phyloP scores from a whole-genome alignment of 257 asterid genomes.

The Nicotiana knightiana region DNA sequence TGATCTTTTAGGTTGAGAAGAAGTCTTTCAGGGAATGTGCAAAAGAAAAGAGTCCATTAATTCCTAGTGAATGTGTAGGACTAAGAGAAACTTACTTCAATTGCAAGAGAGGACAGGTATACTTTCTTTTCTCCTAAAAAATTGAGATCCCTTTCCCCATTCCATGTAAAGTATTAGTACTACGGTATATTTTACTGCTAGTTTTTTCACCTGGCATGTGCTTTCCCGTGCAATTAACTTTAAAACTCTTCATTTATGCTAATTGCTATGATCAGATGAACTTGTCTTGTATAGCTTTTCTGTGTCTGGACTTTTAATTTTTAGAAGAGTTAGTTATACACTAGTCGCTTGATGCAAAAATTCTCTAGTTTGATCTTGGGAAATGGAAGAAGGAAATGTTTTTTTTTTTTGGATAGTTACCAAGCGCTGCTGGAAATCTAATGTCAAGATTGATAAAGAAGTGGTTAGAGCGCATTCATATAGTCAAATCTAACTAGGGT shows the following conservation, averaged over 20 bases:
- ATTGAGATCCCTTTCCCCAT: background rate
- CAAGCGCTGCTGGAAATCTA: background rate
- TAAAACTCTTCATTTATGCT: background rate
- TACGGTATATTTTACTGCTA: background rate
- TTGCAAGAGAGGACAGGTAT: conserved; percentile 96
- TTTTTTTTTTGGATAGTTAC: background rate
- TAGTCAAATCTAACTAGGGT: background rate
- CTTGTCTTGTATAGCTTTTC: background rate
- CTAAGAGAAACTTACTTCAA: conserved; percentile 89
- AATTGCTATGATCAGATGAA: background rate
- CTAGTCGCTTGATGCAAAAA: background rate
- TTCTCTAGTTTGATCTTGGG: background rate
- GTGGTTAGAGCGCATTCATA: background rate
- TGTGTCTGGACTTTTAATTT: background rate
- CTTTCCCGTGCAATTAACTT: background rate
- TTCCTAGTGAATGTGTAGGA: conserved; percentile 85
- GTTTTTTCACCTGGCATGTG: background rate
- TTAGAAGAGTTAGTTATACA: background rate
- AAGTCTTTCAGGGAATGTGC: conserved; percentile 77
- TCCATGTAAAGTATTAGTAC: no score
- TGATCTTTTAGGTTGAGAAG: conserved; percentile 56
- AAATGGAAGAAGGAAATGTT: background rate
- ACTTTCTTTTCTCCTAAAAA: background rate
- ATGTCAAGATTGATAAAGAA: background rate
- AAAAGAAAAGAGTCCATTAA: conserved; percentile 60